Evolutionary conservation across 306 rosid genomes (phyloP).

Genomic region (Corylus americana): DNA sequence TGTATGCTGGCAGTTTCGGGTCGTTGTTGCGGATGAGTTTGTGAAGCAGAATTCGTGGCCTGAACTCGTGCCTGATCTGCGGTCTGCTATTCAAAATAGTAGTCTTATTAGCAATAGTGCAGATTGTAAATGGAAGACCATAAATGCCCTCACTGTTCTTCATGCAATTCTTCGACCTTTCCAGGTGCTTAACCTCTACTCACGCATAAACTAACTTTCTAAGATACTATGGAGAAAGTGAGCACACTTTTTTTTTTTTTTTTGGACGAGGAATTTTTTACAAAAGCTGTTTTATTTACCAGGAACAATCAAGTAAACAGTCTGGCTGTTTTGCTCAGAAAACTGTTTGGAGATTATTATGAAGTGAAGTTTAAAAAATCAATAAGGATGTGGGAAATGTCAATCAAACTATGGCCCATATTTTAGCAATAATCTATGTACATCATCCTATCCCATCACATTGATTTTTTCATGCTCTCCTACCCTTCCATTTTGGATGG

Average conservation of each 20-base stretch:
- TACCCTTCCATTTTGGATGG: neutral
- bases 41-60: conserved; percentile 71
- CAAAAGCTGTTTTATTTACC: neutral
- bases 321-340: neutral
- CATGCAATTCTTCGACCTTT: conserved; percentile 81
- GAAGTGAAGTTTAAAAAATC: neutral
- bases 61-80: conserved; percentile 69
- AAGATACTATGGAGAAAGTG: neutral
- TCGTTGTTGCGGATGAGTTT: conserved; percentile 57
- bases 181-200: conserved; percentile 51
- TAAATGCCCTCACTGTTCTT: conserved; percentile 64
- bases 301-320: neutral
- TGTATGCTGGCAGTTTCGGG: conserved; percentile 55
- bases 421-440: neutral
- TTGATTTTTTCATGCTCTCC: neutral
- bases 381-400: neutral
- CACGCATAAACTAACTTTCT: neutral
- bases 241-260: neutral
- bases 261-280: neutral
- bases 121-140: conserved; percentile 52
- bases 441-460: neutral
- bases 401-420: neutral
- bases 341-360: neutral
- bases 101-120: conserved; percentile 42
- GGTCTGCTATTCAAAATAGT: conserved; percentile 67